Percentiles rank a stretch among this genome's conserved stretches.
Conservation (phyloP, 371 early-diverging fungal species). For the Mortierella sp. region DNA sequence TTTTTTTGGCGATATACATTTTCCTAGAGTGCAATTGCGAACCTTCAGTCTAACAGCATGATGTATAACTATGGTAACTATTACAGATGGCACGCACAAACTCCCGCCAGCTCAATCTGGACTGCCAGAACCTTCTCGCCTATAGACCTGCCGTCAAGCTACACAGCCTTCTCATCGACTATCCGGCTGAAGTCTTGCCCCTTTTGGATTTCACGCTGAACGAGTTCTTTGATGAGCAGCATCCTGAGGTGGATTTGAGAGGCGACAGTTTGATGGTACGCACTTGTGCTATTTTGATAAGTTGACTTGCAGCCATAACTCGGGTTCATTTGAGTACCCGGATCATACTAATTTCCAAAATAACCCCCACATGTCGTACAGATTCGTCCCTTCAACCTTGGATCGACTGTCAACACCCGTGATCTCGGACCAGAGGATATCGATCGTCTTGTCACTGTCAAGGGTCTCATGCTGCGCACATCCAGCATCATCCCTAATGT, state of each 20-base stretch:
- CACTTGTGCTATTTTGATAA: background rate
- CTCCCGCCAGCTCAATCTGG: constrained; percentile 84
- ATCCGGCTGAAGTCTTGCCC: constrained; percentile 99
- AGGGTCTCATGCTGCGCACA: constrained; percentile 96
- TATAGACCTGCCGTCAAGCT: constrained; percentile 74
- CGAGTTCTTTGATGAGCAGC: constrained; percentile 81
- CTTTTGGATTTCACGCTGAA: constrained; percentile 93
- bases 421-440: constrained; percentile 98
- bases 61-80: too few species aligned
- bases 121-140: constrained; percentile 86
- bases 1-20: too few species aligned
- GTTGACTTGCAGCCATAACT: background rate
- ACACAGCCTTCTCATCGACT: constrained; percentile 90
- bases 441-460: constrained; percentile 96
- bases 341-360: background rate
- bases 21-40: too few species aligned
- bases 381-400: constrained; percentile 95
- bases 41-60: too few species aligned
- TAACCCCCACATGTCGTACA: constrained; percentile 29
- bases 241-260: constrained; percentile 70
- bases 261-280: constrained; percentile 57
- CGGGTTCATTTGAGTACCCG: too few species aligned
- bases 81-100: constrained; percentile 68
- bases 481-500: constrained; percentile 97
- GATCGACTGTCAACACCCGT: constrained; percentile 87